These are phyloP conservation scores for Juncus inflexus DNA, from an alignment of 176 grass and related monocot species.

Conservation along the genomic window DNA sequence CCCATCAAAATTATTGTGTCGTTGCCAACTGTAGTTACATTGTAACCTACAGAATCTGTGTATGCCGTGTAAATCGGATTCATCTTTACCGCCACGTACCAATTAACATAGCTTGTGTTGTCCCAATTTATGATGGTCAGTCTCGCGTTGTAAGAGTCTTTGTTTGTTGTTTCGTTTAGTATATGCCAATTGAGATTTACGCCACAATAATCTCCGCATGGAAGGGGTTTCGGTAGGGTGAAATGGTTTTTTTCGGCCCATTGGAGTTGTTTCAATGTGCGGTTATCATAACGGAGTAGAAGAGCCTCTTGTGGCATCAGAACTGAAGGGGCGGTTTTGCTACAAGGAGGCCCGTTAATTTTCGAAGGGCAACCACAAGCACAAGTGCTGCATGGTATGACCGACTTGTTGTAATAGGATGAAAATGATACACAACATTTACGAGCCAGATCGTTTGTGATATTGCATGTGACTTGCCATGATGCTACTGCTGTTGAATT, in stretches of 20 bases:
- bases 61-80: conserved; percentile 40
- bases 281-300: conserved; percentile 47
- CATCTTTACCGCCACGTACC: conserved; percentile 60
- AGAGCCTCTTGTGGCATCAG: conserved; percentile 57
- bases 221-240: conserved; percentile 34
- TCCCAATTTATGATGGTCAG: conserved; percentile 84
- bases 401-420: conserved; percentile 59
- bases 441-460: conserved; percentile 23
- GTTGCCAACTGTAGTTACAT: conserved; percentile 44
- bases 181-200: conserved; percentile 85
- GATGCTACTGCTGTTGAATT: conserved; percentile 34
- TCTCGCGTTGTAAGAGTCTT: conserved; percentile 43
- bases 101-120: conserved; percentile 30
- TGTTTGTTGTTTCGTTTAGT: conserved; percentile 29
- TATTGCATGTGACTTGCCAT: conserved; percentile 79
- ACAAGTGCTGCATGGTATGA: conserved; percentile 80
- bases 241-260: conserved; percentile 38
- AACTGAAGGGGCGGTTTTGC: conserved; percentile 39
- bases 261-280: conserved; percentile 23
- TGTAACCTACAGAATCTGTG: conserved; percentile 51
- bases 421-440: conserved; percentile 76
- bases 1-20: conserved; percentile 60
- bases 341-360: conserved; percentile 32
- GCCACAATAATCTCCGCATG: conserved; percentile 62
- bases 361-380: conserved; percentile 52